Evolutionary conservation across 2,329 filamentous ascomycete genomes (phyloP), one percentile per base, ranked within the genome.

Genomic region (Xylariaceae sp.): DNA sequence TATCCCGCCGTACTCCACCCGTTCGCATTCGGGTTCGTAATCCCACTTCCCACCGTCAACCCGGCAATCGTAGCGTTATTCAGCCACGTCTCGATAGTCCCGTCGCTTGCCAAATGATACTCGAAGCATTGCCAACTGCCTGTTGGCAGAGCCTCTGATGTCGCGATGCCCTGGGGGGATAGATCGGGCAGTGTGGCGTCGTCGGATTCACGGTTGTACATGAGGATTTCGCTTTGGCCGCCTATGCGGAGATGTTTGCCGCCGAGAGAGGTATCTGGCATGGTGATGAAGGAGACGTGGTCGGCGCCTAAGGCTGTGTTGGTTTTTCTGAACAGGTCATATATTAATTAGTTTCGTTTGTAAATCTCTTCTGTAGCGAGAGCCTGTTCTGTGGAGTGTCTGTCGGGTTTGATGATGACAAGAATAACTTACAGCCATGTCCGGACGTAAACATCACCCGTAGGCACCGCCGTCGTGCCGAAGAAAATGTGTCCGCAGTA

Each of bases 181-280:
- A 84, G 76, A 53, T 84, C 79, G 0, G 81, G 81, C 0, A 85
- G 76, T 0, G 81, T 84, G 0, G 81, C 81, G 57, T 85, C 81
- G 66, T 84, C 80, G 12, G 76, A 75, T 64, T 85, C 81, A 66
- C 80, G 80, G 74, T 84, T 84, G 73, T 79, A 84, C 80, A 84
- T 84, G 35, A 84, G 68, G 64, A 85, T 84, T 59, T 77, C 74
- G 70, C 70, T 77, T 68, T 84, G 81, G 4, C 80, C 81, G 43
- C 81, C 80, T 56, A 85, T 83, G 53, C 81, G 80, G 34, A 85
- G 78, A 62, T 84, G 80, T 69, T 84, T 84, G 51, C 68, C 66
- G 56, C 76, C 79, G 56, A 80, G 79, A 1, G 78, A 73, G 0
- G 79, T 71, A 69, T 84, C 81, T 2, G 80, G 77, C 80, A 84